Percentiles rank a stretch among this genome's conserved stretches.
These are phyloP conservation scores for Stemphylium beticola DNA, from an alignment of 2,329 filamentous ascomycete genomes.

Conservation along the genomic window DNA sequence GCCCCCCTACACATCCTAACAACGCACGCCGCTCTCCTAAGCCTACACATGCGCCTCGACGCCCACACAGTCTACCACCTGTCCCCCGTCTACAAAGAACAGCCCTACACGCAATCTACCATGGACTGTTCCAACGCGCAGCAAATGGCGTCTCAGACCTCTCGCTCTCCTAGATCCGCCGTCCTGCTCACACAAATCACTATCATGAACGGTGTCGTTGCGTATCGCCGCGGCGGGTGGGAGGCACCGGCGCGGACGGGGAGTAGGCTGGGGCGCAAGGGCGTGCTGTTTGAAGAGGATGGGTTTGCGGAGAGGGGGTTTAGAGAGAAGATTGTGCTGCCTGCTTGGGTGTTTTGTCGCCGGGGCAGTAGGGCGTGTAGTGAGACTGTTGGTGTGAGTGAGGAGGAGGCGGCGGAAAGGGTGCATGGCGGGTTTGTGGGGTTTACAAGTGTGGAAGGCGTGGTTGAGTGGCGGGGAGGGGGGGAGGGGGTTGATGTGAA, in stretches of 20 bases:
- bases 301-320: constrained; percentile 14
- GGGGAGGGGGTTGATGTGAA: too few species aligned
- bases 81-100: constrained; percentile 35
- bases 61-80: constrained; percentile 38
- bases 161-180: too few species aligned
- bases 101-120: constrained; percentile 12
- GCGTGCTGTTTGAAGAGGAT: neutral
- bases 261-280: neutral
- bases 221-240: constrained; percentile 38
- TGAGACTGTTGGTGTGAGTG: constrained; percentile 7
- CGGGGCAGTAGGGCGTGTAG: constrained; percentile 26
- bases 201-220: constrained; percentile 29
- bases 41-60: constrained; percentile 34
- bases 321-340: constrained; percentile 20
- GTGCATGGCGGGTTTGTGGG: constrained; percentile 35
- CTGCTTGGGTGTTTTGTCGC: constrained; percentile 36
- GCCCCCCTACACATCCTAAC: constrained; percentile 17
- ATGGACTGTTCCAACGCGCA: constrained; percentile 33
- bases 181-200: constrained; percentile 27
- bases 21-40: constrained; percentile 28
- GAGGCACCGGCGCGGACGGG: constrained; percentile 10
- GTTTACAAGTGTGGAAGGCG: constrained; percentile 30
- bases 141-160: constrained; percentile 9
- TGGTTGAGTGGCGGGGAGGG: constrained; percentile 12
- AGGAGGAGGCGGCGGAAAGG: constrained; percentile 6